These are phyloP conservation scores for Ustilago xerochloae DNA, from an alignment of 1,284 basidiomycete genomes.

Conservation along the genomic window DNA sequence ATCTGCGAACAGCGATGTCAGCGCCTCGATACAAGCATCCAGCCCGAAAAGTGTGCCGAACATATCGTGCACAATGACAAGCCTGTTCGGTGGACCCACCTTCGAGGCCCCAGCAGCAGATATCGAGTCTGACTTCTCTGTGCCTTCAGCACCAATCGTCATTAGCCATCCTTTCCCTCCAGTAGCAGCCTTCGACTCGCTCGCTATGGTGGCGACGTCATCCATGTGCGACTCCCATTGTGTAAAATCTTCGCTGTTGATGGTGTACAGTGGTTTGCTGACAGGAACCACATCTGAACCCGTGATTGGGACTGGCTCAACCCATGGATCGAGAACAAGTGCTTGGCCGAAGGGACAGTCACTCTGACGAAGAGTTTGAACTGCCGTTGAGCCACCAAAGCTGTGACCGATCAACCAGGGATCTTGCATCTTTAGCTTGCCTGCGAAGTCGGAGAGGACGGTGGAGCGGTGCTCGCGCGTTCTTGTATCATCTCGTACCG, in stretches of 20 bases:
- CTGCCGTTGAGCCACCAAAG: slow-evolving; percentile 55
- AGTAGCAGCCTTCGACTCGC: slow-evolving; percentile 28
- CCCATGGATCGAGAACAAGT: slow-evolving; percentile 55
- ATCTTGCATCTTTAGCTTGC: slow-evolving; percentile 37
- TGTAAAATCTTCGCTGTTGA: slow-evolving; percentile 62
- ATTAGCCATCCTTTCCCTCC: slow-evolving; percentile 48
- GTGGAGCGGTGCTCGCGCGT: slow-evolving; percentile 9
- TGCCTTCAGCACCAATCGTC: slow-evolving; percentile 50
- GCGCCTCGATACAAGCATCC: slow-evolving; percentile 41
- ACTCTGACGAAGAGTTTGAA: slow-evolving; percentile 34
- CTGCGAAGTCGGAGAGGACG: slow-evolving; percentile 28
- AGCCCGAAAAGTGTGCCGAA: slow-evolving; percentile 60
- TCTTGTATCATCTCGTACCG: slow-evolving; percentile 21
- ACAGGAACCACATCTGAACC: slow-evolving; percentile 23
- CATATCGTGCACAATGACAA: slow-evolving; percentile 62
- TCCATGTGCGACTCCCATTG: slow-evolving; percentile 57
- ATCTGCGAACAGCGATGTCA: slow-evolving; percentile 39
- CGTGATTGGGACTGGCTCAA: slow-evolving; percentile 44
- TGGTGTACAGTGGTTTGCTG: slow-evolving; percentile 56
- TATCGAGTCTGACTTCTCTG: slow-evolving; percentile 19
- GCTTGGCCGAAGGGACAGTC: slow-evolving; percentile 43
- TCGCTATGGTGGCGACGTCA: slow-evolving; percentile 38
- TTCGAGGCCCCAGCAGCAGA: slow-evolving; percentile 1
- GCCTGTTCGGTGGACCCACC: slow-evolving; percentile 17
- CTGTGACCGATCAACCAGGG: slow-evolving; percentile 56